These are phyloP conservation scores for Dichotomopilus funicola DNA, from an alignment of 2,329 filamentous ascomycete species.

Conservation along the genomic window DNA sequence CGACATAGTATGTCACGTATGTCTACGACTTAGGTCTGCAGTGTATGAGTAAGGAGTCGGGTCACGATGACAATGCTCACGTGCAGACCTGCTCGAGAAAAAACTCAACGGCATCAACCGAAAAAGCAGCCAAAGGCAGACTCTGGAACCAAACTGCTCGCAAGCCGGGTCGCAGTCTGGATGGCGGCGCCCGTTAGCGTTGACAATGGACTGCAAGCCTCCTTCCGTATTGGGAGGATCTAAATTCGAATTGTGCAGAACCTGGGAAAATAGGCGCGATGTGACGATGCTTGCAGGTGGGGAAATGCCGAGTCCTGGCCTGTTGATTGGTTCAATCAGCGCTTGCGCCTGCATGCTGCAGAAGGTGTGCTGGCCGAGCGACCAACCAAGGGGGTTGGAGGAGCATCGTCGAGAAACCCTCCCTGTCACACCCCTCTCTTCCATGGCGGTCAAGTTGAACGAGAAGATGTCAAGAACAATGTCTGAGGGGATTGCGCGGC, in stretches of 20 bases:
- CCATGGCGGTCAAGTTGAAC: not conserved
- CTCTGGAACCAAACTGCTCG: no score
- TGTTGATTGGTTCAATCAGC: slow-evolving; percentile 28
- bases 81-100: no score
- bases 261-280: slow-evolving; percentile 23
- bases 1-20: no score
- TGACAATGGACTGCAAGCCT: not conserved
- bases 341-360: slow-evolving; percentile 32
- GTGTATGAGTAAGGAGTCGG: no score
- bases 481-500: not conserved
- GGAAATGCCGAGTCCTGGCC: not conserved
- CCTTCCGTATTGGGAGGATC: slow-evolving; percentile 9
- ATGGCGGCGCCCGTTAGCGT: not conserved
- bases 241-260: slow-evolving; percentile 11
- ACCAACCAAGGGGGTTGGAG: slow-evolving; percentile 13
- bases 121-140: no score
- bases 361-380: slow-evolving; percentile 15
- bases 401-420: not conserved
- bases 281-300: slow-evolving; percentile 22
- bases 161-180: not conserved
- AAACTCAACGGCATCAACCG: no score
- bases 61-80: not conserved
- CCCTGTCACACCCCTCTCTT: slow-evolving; percentile 5
- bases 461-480: no score
- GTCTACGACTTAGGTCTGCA: no score